Percentiles rank a stretch among this genome's conserved stretches.
Evolutionary conservation across 805 yeast genomes (phyloP).

Genomic region (Cyberlindnera mississippiensis): DNA sequence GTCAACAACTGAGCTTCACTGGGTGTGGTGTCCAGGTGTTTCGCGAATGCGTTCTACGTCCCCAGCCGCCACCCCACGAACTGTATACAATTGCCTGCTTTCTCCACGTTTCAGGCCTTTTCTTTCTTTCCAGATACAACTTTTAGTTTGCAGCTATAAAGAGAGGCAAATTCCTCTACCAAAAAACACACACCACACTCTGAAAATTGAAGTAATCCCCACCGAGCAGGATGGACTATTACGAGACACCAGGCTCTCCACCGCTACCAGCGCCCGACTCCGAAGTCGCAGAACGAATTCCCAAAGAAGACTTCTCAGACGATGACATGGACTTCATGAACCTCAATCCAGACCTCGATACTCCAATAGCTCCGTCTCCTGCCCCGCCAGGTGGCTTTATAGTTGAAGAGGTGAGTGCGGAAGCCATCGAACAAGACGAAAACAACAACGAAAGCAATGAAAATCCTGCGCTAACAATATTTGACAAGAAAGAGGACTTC

Average conservation of each 20-base stretch:
- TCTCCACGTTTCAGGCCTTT: neutral
- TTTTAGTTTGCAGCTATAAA: neutral
- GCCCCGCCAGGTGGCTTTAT: neutral
- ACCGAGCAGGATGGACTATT: conserved; percentile 13
- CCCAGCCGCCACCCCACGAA: too few relatives aligned
- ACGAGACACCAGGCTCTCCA: conserved; percentile 25
- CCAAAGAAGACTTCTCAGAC: conserved; percentile 8
- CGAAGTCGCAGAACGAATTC: conserved; percentile 14
- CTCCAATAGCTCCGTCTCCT: neutral
- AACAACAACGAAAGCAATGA: too few relatives aligned
- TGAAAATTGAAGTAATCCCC: too few relatives aligned
- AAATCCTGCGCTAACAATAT: neutral
- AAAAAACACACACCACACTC: neutral
- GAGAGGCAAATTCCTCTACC: neutral
- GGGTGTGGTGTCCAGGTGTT: too few relatives aligned
- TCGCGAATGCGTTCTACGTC: too few relatives aligned
- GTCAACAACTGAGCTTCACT: too few relatives aligned
- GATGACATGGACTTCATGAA: conserved; percentile 24
- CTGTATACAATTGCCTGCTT: neutral
- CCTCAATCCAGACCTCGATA: conserved; percentile 23
- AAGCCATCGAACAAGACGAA: neutral
- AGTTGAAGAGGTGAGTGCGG: conserved; percentile 1
- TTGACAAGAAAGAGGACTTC: conserved; percentile 16
- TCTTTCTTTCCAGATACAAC: too few relatives aligned
- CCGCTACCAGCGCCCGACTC: conserved; percentile 24